Percentiles rank a stretch among this genome's conserved stretches.
Evolutionary conservation across 2,329 filamentous ascomycete species (phyloP).

Genomic region (Allantophomopsis lycopodina): DNA sequence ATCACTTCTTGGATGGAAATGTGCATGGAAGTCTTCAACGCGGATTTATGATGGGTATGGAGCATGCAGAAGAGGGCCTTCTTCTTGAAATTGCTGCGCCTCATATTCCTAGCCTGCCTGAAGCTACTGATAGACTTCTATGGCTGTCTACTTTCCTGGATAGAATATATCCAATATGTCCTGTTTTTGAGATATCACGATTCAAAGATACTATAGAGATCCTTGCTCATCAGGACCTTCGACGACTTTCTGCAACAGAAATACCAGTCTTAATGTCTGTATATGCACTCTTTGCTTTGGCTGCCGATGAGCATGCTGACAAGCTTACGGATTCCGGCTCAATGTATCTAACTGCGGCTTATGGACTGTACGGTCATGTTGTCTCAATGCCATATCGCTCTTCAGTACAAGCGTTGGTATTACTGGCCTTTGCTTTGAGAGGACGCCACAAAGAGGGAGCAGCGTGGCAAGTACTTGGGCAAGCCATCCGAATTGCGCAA

Average conservation of each 20-base stretch:
- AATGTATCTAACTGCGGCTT: not conserved
- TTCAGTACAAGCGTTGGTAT: not conserved
- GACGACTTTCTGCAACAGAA: too few relatives aligned
- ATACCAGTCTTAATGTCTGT: too few relatives aligned
- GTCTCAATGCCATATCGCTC: not conserved
- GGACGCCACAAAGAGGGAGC: not conserved
- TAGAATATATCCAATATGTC: not conserved
- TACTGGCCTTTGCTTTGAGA: not conserved
- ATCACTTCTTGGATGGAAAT: too few relatives aligned
- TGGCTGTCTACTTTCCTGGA: not conserved
- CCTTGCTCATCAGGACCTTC: too few relatives aligned
- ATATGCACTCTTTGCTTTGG: too few relatives aligned
- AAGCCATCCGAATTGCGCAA: conserved; percentile 1
- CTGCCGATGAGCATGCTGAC: too few relatives aligned
- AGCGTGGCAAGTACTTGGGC: not conserved
- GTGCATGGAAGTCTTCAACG: too few relatives aligned
- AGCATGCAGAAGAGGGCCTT: too few relatives aligned
- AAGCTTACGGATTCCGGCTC: not conserved
- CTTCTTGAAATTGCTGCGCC: too few relatives aligned
- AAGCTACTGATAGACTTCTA: too few relatives aligned
- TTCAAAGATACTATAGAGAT: not conserved
- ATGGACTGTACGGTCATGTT: not conserved
- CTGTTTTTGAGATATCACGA: not conserved
- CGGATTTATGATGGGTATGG: too few relatives aligned
- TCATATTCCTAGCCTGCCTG: too few relatives aligned